Base-by-base conservation (phyloP, 2,329 filamentous ascomycete species). In the Rutstroemia sydowiana region DNA sequence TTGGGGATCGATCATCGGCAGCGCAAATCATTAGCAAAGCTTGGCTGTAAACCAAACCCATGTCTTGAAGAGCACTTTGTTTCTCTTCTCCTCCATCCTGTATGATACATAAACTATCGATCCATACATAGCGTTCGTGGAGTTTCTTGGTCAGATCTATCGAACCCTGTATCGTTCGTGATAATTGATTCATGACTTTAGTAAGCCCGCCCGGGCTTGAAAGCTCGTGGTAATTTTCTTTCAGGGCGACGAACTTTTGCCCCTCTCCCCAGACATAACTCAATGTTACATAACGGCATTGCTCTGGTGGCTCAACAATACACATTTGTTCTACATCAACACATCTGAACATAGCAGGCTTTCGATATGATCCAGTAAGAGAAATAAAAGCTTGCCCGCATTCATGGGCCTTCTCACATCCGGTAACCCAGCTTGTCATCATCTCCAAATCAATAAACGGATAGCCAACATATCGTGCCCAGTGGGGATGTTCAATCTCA, bases 81-180 rank as follows among this genome's bases (percentile, higher is more conserved):
- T 46, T 39, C 16, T 47, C 36, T n/a, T 40, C 42, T 10, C 20
- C 18, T 8, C 26, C 49, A 36, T 52, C 49, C 41, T 52, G 49
- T 26, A 32, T 20, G n/a, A 52, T 52, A 34, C 49, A 52, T 16
- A 52, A 47, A 14, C 31, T 26, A 36, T 52, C 49, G 39, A 52
- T 34, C 43, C 49, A 52, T 18, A 52, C 34, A 23, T 42, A 52
- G 5, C 23, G 14, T 16, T 50, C 37, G 13, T 14, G 26, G 23
- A 50, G 16, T 26, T n/a, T 13, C 28, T 32, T 36, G 6, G 14
- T 42, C 20, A 50, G 14, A 16, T 36, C 47, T 42, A 50, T 50
- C 18, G 47, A 37, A 32, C 43, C 47, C 16, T 34, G 28, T 20
- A 44, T 49, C 4, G 47, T 50, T 42, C 30, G 26, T 21, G 26